phyloP scores from a whole-genome alignment of 1,139 yeast genomes.

The Saccharomyces hybrid region DNA sequence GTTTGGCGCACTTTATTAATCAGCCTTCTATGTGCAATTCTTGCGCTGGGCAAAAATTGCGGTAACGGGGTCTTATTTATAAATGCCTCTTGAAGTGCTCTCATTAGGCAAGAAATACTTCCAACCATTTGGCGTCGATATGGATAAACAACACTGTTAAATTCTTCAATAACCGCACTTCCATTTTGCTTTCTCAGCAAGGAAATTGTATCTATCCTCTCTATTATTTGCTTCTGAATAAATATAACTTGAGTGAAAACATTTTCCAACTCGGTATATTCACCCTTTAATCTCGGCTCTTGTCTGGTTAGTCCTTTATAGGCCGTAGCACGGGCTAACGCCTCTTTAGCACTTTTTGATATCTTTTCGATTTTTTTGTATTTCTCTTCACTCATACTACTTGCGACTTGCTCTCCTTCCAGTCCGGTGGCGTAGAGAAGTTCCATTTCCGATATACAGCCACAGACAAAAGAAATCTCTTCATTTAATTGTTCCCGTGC shows the following conservation, averaged over 20 bases:
- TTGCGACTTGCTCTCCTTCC: slow-evolving; percentile 32
- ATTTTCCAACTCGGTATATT: slow-evolving; percentile 35
- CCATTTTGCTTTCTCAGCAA: slow-evolving; percentile 39
- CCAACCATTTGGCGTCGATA: slow-evolving; percentile 41
- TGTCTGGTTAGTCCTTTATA: slow-evolving; percentile 37
- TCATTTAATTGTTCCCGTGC: slow-evolving; percentile 39
- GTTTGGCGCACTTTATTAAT: slow-evolving; percentile 37
- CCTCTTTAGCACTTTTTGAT: slow-evolving; percentile 34
- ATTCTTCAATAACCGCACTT: slow-evolving; percentile 39
- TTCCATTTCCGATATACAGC: slow-evolving; percentile 35
- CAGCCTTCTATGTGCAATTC: slow-evolving; percentile 40
- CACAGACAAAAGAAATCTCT: slow-evolving; percentile 36
- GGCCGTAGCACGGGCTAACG: slow-evolving; percentile 36
- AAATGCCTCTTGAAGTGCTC: slow-evolving; percentile 39
- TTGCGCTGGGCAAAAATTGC: slow-evolving; percentile 42
- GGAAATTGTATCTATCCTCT: slow-evolving; percentile 41
- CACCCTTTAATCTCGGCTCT: slow-evolving; percentile 44
- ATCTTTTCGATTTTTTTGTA: slow-evolving; percentile 28
- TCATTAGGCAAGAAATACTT: slow-evolving; percentile 32
- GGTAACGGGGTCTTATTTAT: slow-evolving; percentile 40
- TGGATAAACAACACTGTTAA: slow-evolving; percentile 35
- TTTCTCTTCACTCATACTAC: slow-evolving; percentile 25
- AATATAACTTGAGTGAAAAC: slow-evolving; percentile 40
- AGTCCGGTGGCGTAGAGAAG: slow-evolving; percentile 36
- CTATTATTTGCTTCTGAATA: slow-evolving; percentile 40